phyloP scores from a whole-genome alignment of 768 basidiomycete genomes.

The Myochromella boudieri region DNA sequence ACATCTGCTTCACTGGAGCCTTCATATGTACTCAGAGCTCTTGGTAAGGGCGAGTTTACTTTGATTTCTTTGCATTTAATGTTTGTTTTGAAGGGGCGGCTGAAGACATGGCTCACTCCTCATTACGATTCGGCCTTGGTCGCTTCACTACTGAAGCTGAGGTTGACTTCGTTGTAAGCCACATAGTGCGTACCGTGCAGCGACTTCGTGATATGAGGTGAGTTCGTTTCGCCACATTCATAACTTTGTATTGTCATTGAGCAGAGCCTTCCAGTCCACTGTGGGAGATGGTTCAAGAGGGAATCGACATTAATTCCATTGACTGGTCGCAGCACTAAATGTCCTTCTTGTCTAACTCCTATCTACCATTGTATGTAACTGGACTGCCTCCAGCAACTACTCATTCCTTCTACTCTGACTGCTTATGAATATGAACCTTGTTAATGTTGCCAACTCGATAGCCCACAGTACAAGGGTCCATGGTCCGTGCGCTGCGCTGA shows the following conservation, averaged over 20 bases:
- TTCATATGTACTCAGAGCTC: conserved; percentile 94
- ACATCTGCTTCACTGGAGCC: conserved; percentile 98
- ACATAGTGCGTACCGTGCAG: conserved; percentile 85
- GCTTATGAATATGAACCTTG: not conserved
- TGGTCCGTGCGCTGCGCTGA: conserved; percentile 45
- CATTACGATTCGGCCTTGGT: conserved; percentile 95
- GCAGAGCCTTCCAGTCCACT: conserved; percentile 59
- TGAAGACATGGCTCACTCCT: conserved; percentile 99
- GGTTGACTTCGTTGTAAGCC: conserved; percentile 88
- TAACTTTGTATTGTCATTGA: conserved; percentile 11
- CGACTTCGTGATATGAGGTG: conserved; percentile 92
- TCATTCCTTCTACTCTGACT: conserved; percentile 4
- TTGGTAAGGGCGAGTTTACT: conserved; percentile 56
- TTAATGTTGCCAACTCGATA: not conserved
- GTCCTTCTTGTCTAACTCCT: conserved; percentile 11
- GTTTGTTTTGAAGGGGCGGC: conserved; percentile 66
- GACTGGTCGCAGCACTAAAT: conserved; percentile 88
- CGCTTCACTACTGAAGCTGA: conserved; percentile 98
- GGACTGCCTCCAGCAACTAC: not conserved
- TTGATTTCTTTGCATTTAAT: conserved; percentile 1
- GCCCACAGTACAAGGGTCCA: not conserved
- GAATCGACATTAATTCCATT: conserved; percentile 93
- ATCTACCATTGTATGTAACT: conserved; percentile 8
- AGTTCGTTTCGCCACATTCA: conserved; percentile 17
- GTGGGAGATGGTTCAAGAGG: conserved; percentile 99